These are phyloP conservation scores for Lipomyces lipofer DNA, from an alignment of 805 yeast species.

Conservation along the genomic window DNA sequence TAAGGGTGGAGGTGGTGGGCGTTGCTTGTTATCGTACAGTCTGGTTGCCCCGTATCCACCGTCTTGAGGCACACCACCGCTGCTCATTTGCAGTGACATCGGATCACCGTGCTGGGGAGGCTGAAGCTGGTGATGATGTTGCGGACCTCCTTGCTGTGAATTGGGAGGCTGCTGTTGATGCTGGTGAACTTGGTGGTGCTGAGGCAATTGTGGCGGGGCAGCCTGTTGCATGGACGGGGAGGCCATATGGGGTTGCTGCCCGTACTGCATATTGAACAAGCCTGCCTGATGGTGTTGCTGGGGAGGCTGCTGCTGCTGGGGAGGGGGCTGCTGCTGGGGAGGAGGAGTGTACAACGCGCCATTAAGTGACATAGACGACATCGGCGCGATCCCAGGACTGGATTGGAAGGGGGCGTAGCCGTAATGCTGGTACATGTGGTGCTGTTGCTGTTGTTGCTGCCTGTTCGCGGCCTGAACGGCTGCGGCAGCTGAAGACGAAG, in stretches of 20 bases:
- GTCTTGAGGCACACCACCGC: background rate
- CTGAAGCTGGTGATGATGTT: background rate
- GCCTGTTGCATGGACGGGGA: background rate
- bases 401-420: constrained; percentile 1
- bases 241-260: background rate
- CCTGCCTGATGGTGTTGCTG: constrained; percentile 5
- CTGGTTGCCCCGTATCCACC: background rate
- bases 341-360: constrained; percentile 1
- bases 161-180: constrained; percentile 5
- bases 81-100: background rate
- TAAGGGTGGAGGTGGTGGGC: constrained; percentile 1
- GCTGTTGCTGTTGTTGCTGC: constrained; percentile 9
- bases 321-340: constrained; percentile 8
- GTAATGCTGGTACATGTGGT: background rate
- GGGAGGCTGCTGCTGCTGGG: constrained; percentile 13
- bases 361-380: background rate
- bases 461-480: constrained; percentile 6
- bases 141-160: constrained; percentile 3
- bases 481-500: background rate
- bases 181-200: constrained; percentile 1
- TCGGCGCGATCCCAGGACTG: background rate
- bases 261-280: background rate
- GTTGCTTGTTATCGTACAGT: constrained; percentile 3
- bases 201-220: constrained; percentile 6
- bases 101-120: background rate